Conservation (phyloP, 2,329 filamentous ascomycete genomes). For the Nakataea oryzae region DNA sequence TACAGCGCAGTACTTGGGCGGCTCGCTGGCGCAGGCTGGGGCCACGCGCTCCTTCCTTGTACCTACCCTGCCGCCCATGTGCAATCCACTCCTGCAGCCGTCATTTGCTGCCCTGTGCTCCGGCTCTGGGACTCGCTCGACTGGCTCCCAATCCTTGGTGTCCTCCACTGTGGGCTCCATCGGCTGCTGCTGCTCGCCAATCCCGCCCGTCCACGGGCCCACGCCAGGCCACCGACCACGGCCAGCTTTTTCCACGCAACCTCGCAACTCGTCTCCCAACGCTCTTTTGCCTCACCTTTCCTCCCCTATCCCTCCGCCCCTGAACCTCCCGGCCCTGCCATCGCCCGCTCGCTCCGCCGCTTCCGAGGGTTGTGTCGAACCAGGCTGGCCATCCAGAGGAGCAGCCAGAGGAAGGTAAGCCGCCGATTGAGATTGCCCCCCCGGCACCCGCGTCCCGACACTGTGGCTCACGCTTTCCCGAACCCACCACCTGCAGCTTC, state of each 20-base stretch:
- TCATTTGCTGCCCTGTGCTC: not conserved
- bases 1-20: not conserved
- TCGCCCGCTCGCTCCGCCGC: not conserved
- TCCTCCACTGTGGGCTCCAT: not conserved
- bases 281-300: constrained; percentile 1
- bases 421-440: not conserved
- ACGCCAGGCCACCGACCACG: not conserved
- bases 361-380: not conserved
- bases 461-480: not conserved
- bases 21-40: not conserved
- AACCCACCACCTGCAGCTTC: not conserved
- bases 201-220: not conserved
- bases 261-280: not conserved
- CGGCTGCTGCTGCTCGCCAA: not conserved
- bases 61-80: not conserved
- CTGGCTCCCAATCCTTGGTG: not conserved
- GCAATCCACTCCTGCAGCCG: too few relatives aligned
- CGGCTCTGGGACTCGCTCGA: not conserved
- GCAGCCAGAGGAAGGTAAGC: not conserved
- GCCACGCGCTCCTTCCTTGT: not conserved
- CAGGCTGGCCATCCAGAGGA: not conserved
- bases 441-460: not conserved
- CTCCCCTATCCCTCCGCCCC: not conserved
- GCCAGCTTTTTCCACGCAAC: not conserved
- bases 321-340: not conserved